Base-by-base conservation (phyloP, 495 filamentous ascomycete genomes). In the Pseudoneurospora amorphoporcata region DNA sequence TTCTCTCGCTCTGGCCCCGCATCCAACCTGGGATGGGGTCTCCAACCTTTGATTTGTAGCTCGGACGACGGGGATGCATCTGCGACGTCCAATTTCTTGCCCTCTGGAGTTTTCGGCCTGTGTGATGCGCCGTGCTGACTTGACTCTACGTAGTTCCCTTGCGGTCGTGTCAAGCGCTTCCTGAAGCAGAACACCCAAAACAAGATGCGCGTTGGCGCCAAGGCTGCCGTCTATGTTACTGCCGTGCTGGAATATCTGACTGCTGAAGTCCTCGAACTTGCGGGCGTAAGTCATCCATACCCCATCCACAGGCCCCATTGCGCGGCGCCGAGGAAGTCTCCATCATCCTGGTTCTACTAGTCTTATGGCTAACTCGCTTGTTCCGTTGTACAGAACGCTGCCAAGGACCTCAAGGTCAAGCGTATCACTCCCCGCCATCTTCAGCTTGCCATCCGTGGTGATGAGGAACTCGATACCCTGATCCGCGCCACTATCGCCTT, bases 361-460 rank as follows among this genome's bases (percentile, higher is more conserved):
- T 3, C 10, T 40, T 35, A 38, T 53, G 12, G 39, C 69, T 76
- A 68, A 70, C 65, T 53, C 19, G 32, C 37, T 7, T 71, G n/a
- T 14, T 58, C 39, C 19, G 61, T 69, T 76, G 65, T 68, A 61
- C 75, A 89, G 87, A 99, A 99, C 80, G 95, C 95, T 41, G 95
- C 95, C 81, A 98, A 98, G 87, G 95, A 99, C 83, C 91, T 98
- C 77, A 99, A 99, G 84, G 95, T 98, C 85, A 99, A 98, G 91
- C 95, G 95, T 84, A 99, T 99, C 85, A 99, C 95, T 4, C 95
- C 95, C 39, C 95, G 95, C 80, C 95, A 99, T 83, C 85, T 99
- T 75, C 95, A 99, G 83, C 92, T 99, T 68, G 95, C 95, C 76
- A 99, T 99, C 82, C 94, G 95, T 77, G 95, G 95, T 79, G 95